These are phyloP conservation scores for Yamagishiella unicocca DNA, from an alignment of 139 green algal species.

Conservation along the genomic window DNA sequence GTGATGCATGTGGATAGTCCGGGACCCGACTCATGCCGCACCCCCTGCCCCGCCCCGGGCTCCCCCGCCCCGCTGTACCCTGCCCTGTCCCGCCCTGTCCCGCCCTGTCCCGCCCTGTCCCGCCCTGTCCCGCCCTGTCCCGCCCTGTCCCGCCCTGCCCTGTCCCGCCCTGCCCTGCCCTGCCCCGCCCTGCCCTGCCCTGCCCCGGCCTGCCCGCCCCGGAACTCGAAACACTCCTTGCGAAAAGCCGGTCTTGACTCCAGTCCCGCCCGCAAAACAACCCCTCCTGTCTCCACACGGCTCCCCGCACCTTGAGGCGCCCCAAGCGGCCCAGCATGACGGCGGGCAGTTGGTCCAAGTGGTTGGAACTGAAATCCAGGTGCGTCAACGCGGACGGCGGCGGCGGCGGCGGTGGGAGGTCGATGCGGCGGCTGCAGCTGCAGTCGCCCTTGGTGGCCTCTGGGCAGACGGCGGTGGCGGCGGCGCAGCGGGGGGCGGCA, in stretches of 20 bases:
- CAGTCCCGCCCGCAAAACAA: not conserved
- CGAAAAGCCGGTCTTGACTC: not conserved
- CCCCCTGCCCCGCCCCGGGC: not conserved
- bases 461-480: not conserved
- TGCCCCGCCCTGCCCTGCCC: not conserved
- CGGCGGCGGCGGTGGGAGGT: not conserved
- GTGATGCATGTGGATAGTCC: not conserved
- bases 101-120: not conserved
- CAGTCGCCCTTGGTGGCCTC: too few species aligned
- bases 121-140: not conserved
- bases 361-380: conserved; percentile 9
- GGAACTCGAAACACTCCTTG: not conserved
- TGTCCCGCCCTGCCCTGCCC: not conserved
- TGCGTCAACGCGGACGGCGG: not conserved
- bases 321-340: not conserved
- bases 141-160: too few species aligned
- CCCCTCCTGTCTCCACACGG: not conserved
- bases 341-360: not conserved
- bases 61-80: not conserved
- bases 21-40: too few species aligned
- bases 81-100: not conserved
- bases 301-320: not conserved
- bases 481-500: not conserved
- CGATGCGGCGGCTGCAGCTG: not conserved
- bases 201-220: not conserved